These are phyloP conservation scores for Stagonosporopsis chrysanthemi DNA, from an alignment of 2,329 filamentous ascomycete species.

Conservation along the genomic window DNA sequence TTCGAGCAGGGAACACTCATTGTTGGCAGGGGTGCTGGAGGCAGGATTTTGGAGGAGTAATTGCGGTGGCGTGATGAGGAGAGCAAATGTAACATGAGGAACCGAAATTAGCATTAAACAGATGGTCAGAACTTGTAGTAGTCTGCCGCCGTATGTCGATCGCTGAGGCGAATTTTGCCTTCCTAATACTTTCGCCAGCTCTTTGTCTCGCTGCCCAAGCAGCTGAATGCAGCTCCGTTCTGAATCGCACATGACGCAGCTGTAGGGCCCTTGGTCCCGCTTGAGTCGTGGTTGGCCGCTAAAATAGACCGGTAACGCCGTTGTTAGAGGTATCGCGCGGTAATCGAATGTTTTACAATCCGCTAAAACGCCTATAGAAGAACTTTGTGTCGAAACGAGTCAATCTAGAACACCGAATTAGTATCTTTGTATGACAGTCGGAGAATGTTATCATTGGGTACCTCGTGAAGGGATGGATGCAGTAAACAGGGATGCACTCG, in stretches of 20 bases:
- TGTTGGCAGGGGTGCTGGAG: slow-evolving; percentile 33
- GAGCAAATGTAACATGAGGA: slow-evolving; percentile 35
- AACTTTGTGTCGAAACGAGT: slow-evolving; percentile 11
- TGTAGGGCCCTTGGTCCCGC: slow-evolving; percentile 20
- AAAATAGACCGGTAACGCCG: slow-evolving; percentile 40
- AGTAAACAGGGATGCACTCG: slow-evolving; percentile 14
- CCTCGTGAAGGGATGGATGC: slow-evolving; percentile 14
- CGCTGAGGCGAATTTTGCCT: slow-evolving; percentile 21
- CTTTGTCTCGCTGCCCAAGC: slow-evolving; percentile 25
- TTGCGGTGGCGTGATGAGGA: slow-evolving; percentile 27
- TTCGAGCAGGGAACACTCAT: slow-evolving; percentile 56
- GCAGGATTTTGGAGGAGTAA: slow-evolving; percentile 21
- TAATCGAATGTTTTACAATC: slow-evolving; percentile 20
- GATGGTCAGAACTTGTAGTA: slow-evolving; percentile 31
- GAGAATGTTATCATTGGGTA: slow-evolving; percentile 9
- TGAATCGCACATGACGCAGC: slow-evolving; percentile 27
- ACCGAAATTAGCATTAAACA: slow-evolving; percentile 48
- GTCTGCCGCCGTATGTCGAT: slow-evolving; percentile 22
- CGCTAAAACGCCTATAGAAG: slow-evolving; percentile 25
- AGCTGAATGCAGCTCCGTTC: slow-evolving; percentile 26
- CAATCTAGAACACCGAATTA: slow-evolving; percentile 14
- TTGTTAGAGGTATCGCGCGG: slow-evolving; percentile 38
- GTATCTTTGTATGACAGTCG: neutral
- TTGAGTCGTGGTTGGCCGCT: slow-evolving; percentile 21
- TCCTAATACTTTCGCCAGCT: slow-evolving; percentile 15